A percentile compares a stretch with the other conserved stretches of the same genome.
Conservation (phyloP, 2,329 filamentous ascomycete species). For the Talaromyces verruculosus region DNA sequence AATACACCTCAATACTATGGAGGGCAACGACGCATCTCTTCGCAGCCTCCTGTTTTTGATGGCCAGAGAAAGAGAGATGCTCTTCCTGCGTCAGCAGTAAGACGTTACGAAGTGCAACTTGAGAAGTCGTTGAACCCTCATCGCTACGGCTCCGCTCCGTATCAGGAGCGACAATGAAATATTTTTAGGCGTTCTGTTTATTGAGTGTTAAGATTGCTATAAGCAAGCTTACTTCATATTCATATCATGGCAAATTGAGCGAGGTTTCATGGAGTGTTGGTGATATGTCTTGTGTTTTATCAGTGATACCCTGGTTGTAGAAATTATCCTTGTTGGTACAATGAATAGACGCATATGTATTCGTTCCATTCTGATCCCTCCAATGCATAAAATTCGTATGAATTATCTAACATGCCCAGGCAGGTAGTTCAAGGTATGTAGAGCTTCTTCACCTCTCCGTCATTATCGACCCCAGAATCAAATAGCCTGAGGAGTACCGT, state of each 20-base stretch:
- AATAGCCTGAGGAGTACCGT: conserved; percentile 42
- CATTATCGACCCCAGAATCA: conserved; percentile 23
- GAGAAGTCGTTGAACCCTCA: conserved; percentile 22
- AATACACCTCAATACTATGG: conserved; percentile 4
- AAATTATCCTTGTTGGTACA: not conserved
- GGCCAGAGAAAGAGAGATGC: conserved; percentile 19
- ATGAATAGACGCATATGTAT: not conserved
- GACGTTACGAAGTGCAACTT: conserved; percentile 24
- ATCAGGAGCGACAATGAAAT: conserved; percentile 12
- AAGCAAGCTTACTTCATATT: not conserved
- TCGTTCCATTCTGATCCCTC: not conserved
- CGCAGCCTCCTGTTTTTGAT: conserved; percentile 12
- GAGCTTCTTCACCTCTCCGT: not conserved
- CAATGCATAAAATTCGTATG: not conserved
- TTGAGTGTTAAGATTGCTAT: not conserved
- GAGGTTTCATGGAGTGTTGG: not conserved
- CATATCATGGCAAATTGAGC: not conserved
- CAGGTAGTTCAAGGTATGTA: not conserved
- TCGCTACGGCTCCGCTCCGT: conserved; percentile 27
- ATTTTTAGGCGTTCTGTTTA: not conserved
- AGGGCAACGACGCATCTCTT: conserved; percentile 11
- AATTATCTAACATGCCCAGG: not conserved
- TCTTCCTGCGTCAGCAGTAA: conserved; percentile 22
- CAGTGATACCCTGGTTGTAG: conserved; percentile 17
- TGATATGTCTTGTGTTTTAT: conserved; percentile 9